A percentile compares a stretch with the other conserved stretches of the same genome.
Evolutionary conservation across 192 early-diverging fungal genomes (phyloP).

Genomic region (Glomus cerebriforme): DNA sequence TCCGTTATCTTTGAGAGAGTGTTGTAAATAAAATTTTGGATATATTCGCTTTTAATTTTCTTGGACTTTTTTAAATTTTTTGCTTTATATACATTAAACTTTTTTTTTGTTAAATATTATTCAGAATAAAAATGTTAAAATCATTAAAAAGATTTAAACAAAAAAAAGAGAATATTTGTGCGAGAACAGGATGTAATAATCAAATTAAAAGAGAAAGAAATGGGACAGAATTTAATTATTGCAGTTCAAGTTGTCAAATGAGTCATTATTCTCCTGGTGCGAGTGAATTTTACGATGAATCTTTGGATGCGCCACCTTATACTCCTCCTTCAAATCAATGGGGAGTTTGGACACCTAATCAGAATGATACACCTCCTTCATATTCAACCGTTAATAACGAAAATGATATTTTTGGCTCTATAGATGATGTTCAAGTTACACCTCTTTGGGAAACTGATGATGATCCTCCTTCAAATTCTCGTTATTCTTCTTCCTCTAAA

Average conservation of each 20-base stretch:
- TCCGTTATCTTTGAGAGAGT: too few species aligned
- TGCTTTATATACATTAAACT: too few species aligned
- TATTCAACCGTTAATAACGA: neutral
- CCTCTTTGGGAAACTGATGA: neutral
- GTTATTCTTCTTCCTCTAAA: neutral
- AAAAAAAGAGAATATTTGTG: neutral
- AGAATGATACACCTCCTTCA: neutral
- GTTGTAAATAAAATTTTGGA: too few species aligned
- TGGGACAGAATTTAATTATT: conserved; percentile 4
- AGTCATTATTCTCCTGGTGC: neutral
- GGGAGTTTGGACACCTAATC: neutral
- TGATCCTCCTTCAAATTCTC: neutral
- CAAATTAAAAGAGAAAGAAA: neutral
- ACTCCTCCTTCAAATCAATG: neutral
- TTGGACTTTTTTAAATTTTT: too few species aligned
- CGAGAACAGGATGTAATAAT: neutral
- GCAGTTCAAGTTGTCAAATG: neutral
- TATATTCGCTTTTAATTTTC: too few species aligned
- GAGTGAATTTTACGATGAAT: neutral
- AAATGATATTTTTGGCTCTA: neutral
- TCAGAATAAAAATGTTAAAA: neutral
- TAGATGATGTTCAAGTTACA: neutral
- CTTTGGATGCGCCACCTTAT: neutral
- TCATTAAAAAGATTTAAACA: neutral
- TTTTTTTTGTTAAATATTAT: neutral